Evolutionary conservation across 257 asterid species (phyloP), one percentile per base, ranked within the genome.

Genomic region (Gardenia jasminoides): DNA sequence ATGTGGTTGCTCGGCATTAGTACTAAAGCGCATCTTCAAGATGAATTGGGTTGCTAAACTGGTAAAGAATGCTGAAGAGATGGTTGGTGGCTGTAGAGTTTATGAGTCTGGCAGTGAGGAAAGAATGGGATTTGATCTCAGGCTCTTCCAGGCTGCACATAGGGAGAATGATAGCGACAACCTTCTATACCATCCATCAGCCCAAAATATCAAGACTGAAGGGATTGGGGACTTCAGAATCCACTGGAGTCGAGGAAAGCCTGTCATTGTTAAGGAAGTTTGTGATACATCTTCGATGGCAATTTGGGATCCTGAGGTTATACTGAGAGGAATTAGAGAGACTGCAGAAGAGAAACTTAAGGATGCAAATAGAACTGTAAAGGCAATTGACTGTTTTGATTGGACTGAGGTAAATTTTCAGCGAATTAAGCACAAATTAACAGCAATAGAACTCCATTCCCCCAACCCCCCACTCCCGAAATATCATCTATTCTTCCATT

Each of bases 1-100:
- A 43, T 96, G 99, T 85, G 90, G 90, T 68, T 90, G 89, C 80
- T 87, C 92, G 10, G 39, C 82, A 83, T 86, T 96, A 83, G 86
- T 84, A 77, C 87, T 93, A 74, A 92, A 86, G 81, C 97, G 99
- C 76, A 96, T 93, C 87, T 96, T 96, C 87, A 96, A 96, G 87
- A 92, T 96, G 97, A 93, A 92, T 82, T 96, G 99, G 99, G 98
- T 96, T 66, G 96, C 97, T 69, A 93, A 92, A 82, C 87, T 96
- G 78, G 90, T 91, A 82, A 96, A 92, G 89, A 91, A 92, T 85
- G 98, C 89, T 33, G 97, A 89, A 87, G 99, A 96, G 91, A 93
- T 96, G 98, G 99, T 93, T 77, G 85, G 82, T 81, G 97, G 98
- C 76, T 93, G 99, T 79, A 86, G 81, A 84, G 79, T 89, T 75